A percentile compares a stretch with the other conserved stretches of the same genome.
Conservation (phyloP, 495 filamentous ascomycete genomes). For the Hypoxylon trugodes region DNA sequence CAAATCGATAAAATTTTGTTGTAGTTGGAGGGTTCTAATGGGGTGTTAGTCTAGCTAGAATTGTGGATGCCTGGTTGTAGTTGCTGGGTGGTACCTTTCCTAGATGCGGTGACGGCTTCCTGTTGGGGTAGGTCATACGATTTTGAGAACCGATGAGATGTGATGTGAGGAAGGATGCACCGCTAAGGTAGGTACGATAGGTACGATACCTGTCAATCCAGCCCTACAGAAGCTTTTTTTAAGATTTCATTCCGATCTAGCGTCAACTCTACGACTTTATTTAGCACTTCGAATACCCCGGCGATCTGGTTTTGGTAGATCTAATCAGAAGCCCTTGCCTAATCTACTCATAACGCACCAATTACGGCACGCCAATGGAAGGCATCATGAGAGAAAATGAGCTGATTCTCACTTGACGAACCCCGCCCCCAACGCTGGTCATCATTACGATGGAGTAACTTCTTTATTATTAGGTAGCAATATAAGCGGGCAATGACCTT, state of each 20-base stretch:
- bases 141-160: background rate
- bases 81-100: background rate
- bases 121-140: conserved; percentile 5
- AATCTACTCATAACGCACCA: conserved; percentile 32
- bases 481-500: conserved; percentile 30
- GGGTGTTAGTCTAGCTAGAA: too few species aligned
- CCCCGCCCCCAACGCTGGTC: conserved; percentile 32
- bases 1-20: background rate
- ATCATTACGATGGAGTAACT: conserved; percentile 36
- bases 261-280: background rate
- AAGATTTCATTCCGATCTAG: conserved; percentile 21
- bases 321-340: conserved; percentile 37
- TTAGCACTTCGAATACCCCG: conserved; percentile 22
- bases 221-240: conserved; percentile 25
- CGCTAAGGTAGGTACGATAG: background rate
- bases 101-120: conserved; percentile 3
- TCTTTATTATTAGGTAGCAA: conserved; percentile 28
- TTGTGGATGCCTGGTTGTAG: too few species aligned
- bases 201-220: conserved; percentile 1
- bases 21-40: background rate
- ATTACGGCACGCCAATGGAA: conserved; percentile 35
- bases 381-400: conserved; percentile 38
- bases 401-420: conserved; percentile 40
- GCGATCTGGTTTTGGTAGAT: conserved; percentile 28
- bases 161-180: background rate